phyloP scores from a whole-genome alignment of 495 filamentous ascomycete genomes.

The Rusavskia elegans region DNA sequence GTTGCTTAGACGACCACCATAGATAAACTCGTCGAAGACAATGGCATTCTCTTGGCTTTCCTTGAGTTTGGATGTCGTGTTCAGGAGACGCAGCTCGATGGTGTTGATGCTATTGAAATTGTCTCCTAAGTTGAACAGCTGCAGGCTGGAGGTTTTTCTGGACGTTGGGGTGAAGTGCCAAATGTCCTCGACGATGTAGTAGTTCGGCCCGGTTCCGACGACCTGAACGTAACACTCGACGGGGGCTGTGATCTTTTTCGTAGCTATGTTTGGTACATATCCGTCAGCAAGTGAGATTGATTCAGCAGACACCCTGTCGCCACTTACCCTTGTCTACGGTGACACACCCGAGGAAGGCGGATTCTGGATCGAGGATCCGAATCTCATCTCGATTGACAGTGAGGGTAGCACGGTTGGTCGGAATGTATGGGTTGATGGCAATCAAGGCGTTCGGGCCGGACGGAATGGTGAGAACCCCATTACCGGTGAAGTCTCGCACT shows the following conservation, averaged over 20 bases:
- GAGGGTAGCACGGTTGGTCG: not conserved
- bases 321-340: not conserved
- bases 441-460: slow-evolving; percentile 1
- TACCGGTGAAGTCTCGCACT: slow-evolving; percentile 1
- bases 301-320: not conserved
- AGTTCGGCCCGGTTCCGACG: not conserved
- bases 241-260: not conserved
- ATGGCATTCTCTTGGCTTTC: not conserved
- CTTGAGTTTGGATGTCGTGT: not conserved
- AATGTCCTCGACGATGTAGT: not conserved
- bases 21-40: slow-evolving; percentile 1
- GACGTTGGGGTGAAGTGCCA: not conserved
- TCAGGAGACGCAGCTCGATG: not conserved
- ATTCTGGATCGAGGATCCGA: not conserved
- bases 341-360: not conserved
- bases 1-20: not conserved
- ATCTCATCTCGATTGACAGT: not conserved
- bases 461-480: not conserved
- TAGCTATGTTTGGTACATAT: not conserved
- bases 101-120: slow-evolving; percentile 2
- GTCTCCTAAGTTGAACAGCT: not conserved
- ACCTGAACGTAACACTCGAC: slow-evolving; percentile 1
- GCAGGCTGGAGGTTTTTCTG: not conserved
- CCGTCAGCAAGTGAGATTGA: not conserved
- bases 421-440: not conserved